phyloP scores from a whole-genome alignment of 2,329 filamentous ascomycete genomes.

The Akanthomyces muscarius region DNA sequence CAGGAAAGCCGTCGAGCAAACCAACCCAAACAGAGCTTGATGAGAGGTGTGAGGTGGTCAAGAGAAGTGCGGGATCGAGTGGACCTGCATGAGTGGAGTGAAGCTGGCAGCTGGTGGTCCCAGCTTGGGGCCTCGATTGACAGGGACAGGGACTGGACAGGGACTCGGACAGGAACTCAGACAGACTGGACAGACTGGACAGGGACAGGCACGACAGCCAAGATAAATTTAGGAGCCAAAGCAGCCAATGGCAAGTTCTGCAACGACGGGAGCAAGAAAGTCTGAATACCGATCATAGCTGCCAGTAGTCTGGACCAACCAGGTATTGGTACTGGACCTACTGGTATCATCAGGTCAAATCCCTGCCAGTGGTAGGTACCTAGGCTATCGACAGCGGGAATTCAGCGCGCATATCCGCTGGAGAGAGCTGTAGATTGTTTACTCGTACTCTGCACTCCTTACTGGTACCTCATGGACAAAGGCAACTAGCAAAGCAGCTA shows the following conservation, averaged over 20 bases:
- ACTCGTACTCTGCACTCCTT: no score
- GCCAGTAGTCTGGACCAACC: not conserved
- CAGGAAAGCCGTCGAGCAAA: not conserved
- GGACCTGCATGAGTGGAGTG: slow-evolving; percentile 10
- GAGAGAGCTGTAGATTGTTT: not conserved
- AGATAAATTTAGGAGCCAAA: not conserved
- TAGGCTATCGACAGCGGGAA: not conserved
- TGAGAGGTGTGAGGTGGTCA: no score
- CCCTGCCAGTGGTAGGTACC: not conserved
- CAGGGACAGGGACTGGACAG: not conserved
- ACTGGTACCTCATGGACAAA: no score
- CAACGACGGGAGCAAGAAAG: no score
- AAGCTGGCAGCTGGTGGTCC: not conserved
- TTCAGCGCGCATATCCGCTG: not conserved
- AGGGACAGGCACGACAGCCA: no score
- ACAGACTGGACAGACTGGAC: no score
- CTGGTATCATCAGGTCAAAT: not conserved
- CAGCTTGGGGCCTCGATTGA: not conserved
- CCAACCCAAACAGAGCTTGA: not conserved
- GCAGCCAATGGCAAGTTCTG: no score
- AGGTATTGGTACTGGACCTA: no score
- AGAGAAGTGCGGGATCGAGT: slow-evolving; percentile 11
- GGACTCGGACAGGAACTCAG: not conserved
- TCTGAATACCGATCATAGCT: not conserved
- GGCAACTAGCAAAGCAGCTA: no score